Base-by-base conservation (phyloP, 225 moss, liverwort and hornwort species). In the Polytrichum commune region DNA sequence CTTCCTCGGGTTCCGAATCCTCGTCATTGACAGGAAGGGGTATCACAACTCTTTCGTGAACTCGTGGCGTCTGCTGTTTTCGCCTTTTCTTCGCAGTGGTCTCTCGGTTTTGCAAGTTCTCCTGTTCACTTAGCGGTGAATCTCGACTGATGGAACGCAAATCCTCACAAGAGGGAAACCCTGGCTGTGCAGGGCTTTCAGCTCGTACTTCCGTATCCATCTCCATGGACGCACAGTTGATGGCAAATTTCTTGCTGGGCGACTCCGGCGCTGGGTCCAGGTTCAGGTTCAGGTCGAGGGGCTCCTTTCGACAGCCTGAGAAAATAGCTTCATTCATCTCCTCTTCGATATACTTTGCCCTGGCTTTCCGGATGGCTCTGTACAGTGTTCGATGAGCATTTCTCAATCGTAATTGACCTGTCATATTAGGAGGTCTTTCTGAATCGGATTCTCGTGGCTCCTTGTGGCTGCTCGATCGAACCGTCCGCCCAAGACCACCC, bases 1-100 rank as follows among this genome's bases (percentile, higher is more conserved):
- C 79, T 60, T 83, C 83, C 55, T 83, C 83, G 19, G 73, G 57
- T 63, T 83, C 83, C 35, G 79, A 76, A 18, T 77, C 69, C 27
- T 79, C 68, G 8, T 67, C 71, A 27, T 64, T 33, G 10, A 7
- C 7, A 5, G 65, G 56, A 6, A 74, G 67, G 55, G 29, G 54
- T 71, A 55, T 74, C 7, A 71, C 55, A 67, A 68, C 25, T 62
- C 72, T 76, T 29, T 74, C 71, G 4, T 68, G 71, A 29, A 70
- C 61, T 13, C 9, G 18, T 6, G 69, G 46, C n/a, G 8, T 32
- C 53, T 26, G 54, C 61, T 71, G 79, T 5, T 73, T 66, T 16
- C 53, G 46, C 2, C 27, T 18, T 57, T 54, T 71, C 6, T 30
- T 33, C 5, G 75, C 75, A 27, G 57, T 68, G 4, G 64, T 68